Evolutionary conservation across 2,329 filamentous ascomycete species (phyloP).

Genomic region (Penicillium sp.): DNA sequence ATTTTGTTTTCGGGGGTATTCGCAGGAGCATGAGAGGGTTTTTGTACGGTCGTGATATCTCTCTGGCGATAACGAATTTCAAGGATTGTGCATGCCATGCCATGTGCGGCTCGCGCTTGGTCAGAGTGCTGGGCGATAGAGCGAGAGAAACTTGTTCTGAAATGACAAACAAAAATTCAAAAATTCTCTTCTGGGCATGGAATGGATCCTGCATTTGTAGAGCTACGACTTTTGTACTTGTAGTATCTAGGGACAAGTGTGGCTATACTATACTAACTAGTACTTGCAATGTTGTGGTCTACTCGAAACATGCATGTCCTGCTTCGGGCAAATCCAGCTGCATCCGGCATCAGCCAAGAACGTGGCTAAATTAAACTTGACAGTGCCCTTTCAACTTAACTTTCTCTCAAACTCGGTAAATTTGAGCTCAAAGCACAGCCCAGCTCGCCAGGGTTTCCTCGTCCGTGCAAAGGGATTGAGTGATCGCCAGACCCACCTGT

Average conservation of each 20-base stretch:
- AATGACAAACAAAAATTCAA: conserved; percentile 40
- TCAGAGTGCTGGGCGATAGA: conserved; percentile 49
- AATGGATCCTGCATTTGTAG: neutral
- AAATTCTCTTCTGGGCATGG: conserved; percentile 38
- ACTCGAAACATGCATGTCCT: neutral
- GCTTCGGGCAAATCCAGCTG: too few relatives aligned
- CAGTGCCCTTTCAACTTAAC: neutral
- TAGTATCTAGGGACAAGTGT: too few relatives aligned
- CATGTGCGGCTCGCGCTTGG: conserved; percentile 27
- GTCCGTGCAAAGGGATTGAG: conserved; percentile 32
- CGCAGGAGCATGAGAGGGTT: conserved; percentile 25
- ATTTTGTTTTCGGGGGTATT: conserved; percentile 20
- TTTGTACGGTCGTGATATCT: conserved; percentile 30
- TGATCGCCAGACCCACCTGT: conserved; percentile 10
- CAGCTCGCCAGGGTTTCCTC: neutral
- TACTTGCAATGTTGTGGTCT: neutral
- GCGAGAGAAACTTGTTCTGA: conserved; percentile 46
- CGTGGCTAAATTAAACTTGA: neutral
- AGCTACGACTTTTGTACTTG: neutral
- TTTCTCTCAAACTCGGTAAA: neutral
- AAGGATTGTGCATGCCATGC: conserved; percentile 31
- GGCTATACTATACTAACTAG: neutral
- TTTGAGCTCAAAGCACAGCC: neutral
- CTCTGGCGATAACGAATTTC: conserved; percentile 32
- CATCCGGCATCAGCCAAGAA: neutral